A percentile compares a stretch with the other conserved stretches of the same genome.
phyloP scores from a whole-genome alignment of 306 rosid genomes.

The Hippophae gyantsensis region DNA sequence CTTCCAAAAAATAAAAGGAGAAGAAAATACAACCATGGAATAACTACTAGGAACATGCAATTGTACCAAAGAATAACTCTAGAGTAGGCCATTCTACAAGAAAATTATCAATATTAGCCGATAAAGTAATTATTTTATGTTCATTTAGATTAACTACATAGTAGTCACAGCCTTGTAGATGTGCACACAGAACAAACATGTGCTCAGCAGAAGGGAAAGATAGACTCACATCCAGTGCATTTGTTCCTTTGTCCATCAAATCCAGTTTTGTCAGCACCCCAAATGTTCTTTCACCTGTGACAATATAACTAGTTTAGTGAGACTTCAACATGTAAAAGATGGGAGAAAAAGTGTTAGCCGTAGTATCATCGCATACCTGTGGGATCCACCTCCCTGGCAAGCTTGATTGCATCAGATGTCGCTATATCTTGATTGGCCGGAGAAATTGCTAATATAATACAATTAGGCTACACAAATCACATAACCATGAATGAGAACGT shows the following conservation, averaged over 20 bases:
- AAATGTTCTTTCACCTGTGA: conserved; percentile 74
- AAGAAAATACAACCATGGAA: too few species aligned
- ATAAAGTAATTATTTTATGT: too few species aligned
- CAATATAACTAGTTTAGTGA: conserved; percentile 13
- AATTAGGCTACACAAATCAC: conserved; percentile 57
- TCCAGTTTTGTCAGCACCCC: conserved; percentile 91
- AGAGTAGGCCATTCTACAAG: too few species aligned
- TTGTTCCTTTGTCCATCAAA: conserved; percentile 97
- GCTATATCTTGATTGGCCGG: conserved; percentile 96
- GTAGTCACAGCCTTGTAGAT: neutral
- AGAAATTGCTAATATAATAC: conserved; percentile 74
- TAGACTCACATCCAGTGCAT: conserved; percentile 64
- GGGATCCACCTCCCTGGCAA: conserved; percentile 83
- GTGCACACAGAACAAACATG: neutral
- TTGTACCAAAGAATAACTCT: too few species aligned
- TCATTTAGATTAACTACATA: neutral
- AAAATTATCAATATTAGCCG: neutral
- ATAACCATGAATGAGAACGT: conserved; percentile 1
- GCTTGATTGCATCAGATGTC: conserved; percentile 89
- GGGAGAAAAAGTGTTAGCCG: neutral
- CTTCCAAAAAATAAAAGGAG: too few species aligned
- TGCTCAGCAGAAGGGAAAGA: conserved; percentile 1
- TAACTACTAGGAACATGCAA: too few species aligned
- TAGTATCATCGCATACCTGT: conserved; percentile 32
- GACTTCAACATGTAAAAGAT: neutral